Conservation (phyloP, 2,329 filamentous ascomycete genomes). For the Neonectria faginata region DNA sequence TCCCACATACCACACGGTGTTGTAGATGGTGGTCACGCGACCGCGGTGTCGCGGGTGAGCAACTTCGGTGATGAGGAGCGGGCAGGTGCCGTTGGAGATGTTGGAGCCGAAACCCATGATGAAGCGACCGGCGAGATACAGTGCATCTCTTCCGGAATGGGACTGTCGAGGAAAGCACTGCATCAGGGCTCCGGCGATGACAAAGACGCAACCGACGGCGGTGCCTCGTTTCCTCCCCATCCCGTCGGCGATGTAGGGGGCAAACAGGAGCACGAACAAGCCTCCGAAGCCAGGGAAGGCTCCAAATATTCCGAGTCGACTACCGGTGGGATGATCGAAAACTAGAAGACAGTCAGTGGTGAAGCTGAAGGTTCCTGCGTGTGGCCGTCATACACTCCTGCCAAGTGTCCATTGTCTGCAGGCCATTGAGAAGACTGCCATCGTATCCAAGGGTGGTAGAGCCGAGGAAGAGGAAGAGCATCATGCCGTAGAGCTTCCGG, state of each 20-base stretch:
- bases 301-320: constrained; percentile 42
- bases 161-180: constrained; percentile 38
- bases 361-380: fast-evolving
- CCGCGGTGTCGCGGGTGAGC: constrained; percentile 40
- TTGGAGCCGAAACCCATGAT: constrained; percentile 42
- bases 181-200: constrained; percentile 37
- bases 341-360: constrained; percentile 24
- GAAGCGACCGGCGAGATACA: constrained; percentile 41
- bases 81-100: constrained; percentile 42
- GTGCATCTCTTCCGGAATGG: constrained; percentile 29
- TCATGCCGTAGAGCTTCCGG: constrained; percentile 40
- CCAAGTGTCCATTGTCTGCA: constrained; percentile 42
- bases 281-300: constrained; percentile 43
- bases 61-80: constrained; percentile 41
- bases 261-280: constrained; percentile 42
- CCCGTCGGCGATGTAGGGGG: constrained; percentile 41
- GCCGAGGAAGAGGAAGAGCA: constrained; percentile 41
- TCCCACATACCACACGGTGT: constrained; percentile 42
- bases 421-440: constrained; percentile 34
- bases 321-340: constrained; percentile 39
- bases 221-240: constrained; percentile 41
- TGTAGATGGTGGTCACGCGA: constrained; percentile 41
- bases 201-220: constrained; percentile 35
- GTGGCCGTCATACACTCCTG: constrained; percentile 23
- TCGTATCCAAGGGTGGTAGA: constrained; percentile 42